Base-by-base conservation (phyloP, 2,329 filamentous ascomycete species). In the Colletotrichum orbiculare region DNA sequence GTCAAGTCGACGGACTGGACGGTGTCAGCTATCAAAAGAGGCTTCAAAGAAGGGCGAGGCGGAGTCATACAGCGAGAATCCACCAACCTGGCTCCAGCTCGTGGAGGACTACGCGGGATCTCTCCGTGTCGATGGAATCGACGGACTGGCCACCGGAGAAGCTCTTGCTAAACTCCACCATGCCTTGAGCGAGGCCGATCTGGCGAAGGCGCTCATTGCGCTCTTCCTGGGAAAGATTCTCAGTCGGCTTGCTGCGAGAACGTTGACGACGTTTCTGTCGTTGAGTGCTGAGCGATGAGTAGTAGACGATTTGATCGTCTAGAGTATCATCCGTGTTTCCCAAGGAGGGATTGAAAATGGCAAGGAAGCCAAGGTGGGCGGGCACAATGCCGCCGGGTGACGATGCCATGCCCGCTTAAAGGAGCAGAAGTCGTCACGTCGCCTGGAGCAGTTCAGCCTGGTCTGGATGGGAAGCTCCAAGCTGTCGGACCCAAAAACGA, bases 1-100 rank as follows among this genome's bases (percentile, higher is more conserved):
- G 93, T 97, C 42, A 97, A 83, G 74, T 96, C 91, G 74, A 97
- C 88, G 52, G 91, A 93, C 90, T 94, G 64, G 48, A 8, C 66
- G 17, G 33, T 11, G 35, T 63, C 52, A 63, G 59, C 25, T 37
- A 55, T 39, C 8, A 8, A 38, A 13, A 52, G 35, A 6, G 10
- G 12, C 15, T 35, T 10, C 17, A 2, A 8, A 46, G 17, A 13
- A 47, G 10, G 35, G 46, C 15, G 54, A 11, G 17, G 80, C 91
- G 74, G 54, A 11, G 15, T 80, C 91, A 74, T 82, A 96, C 94
- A 67, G 93, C 94, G 66, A 98, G 81, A 67, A 98, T 89, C 96
- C 96, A 99, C 96, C 96, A 99, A 37, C 92, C 92, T 13, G 87
- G 82, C 76, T 99, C 95, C 69, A 99, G 79, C 80, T 99, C 94